These are phyloP conservation scores for Fusarium sp. DNA, from an alignment of 2,329 filamentous ascomycete species.

Conservation along the genomic window DNA sequence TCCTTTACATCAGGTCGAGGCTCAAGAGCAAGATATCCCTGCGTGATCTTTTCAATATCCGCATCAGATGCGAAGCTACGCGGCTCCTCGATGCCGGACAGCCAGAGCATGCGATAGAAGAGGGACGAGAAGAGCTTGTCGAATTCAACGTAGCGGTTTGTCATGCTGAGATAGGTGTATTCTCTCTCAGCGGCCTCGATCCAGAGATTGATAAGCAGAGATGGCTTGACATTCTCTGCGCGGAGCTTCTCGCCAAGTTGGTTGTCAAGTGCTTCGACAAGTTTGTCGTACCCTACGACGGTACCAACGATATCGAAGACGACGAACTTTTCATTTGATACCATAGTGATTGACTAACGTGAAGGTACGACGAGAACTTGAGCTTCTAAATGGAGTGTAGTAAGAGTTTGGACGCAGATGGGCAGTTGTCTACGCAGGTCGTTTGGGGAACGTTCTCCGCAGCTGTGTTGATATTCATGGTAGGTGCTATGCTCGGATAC, in stretches of 20 bases:
- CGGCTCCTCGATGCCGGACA: constrained; percentile 58
- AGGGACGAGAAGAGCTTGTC: constrained; percentile 56
- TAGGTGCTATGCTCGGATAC: background rate
- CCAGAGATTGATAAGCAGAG: constrained; percentile 60
- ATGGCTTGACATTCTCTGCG: constrained; percentile 54
- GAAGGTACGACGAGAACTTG: accelerated
- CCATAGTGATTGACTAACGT: background rate
- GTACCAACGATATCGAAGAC: constrained; percentile 41
- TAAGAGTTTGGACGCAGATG: background rate
- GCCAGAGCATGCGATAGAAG: constrained; percentile 62
- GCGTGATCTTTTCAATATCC: constrained; percentile 55
- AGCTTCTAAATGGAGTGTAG: background rate
- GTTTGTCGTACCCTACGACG: constrained; percentile 24
- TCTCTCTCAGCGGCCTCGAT: constrained; percentile 61
- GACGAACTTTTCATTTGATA: background rate
- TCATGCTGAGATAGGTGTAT: constrained; percentile 62
- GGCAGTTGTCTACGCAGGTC: no score
- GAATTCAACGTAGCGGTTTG: constrained; percentile 57
- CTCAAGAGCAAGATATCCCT: constrained; percentile 22
- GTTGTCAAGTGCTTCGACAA: constrained; percentile 53
- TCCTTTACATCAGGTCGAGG: constrained; percentile 17
- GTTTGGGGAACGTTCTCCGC: background rate
- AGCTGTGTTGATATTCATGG: background rate
- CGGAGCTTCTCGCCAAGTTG: constrained; percentile 57
- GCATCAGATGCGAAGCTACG: constrained; percentile 56